Evolutionary conservation across 352 stramenopile species (phyloP).

Genomic region (Phytophthora brassicae): DNA sequence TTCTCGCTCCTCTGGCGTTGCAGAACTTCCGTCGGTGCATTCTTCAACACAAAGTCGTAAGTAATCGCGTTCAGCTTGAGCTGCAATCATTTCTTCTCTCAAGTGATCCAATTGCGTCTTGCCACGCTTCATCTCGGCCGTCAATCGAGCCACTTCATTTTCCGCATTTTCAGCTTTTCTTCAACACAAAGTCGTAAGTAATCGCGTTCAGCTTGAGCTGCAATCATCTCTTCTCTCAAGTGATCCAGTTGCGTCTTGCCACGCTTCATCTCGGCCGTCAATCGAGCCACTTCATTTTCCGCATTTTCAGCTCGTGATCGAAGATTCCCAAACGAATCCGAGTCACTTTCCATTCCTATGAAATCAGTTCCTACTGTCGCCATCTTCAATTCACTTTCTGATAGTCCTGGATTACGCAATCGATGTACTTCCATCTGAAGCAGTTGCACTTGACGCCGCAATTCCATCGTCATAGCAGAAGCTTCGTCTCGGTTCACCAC

Average conservation of each 20-base stretch:
- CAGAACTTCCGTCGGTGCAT: slow-evolving; percentile 12
- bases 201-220: slow-evolving; percentile 79
- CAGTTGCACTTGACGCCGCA: slow-evolving; percentile 78
- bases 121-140: slow-evolving; percentile 73
- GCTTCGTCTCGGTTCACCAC: slow-evolving; percentile 85
- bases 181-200: slow-evolving; percentile 75
- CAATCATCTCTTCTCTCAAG: slow-evolving; percentile 87
- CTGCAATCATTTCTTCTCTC: slow-evolving; percentile 85
- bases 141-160: slow-evolving; percentile 75
- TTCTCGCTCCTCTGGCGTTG: slow-evolving; percentile 45
- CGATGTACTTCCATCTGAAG: slow-evolving; percentile 83
- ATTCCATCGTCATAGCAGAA: slow-evolving; percentile 68
- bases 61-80: slow-evolving; percentile 82
- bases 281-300: slow-evolving; percentile 73
- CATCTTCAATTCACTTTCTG: slow-evolving; percentile 78
- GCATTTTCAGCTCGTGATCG: slow-evolving; percentile 73
- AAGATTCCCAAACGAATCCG: slow-evolving; percentile 77
- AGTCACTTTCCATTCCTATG: slow-evolving; percentile 69
- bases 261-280: slow-evolving; percentile 79
- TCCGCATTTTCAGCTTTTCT: slow-evolving; percentile 78
- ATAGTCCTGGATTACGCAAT: slow-evolving; percentile 77
- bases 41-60: slow-evolving; percentile 74
- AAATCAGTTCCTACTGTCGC: slow-evolving; percentile 57
- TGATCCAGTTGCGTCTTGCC: slow-evolving; percentile 76
- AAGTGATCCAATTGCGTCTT: slow-evolving; percentile 79